A percentile compares a stretch with the other conserved stretches of the same genome.
phyloP scores from a whole-genome alignment of 176 grass and related monocot genomes.

The Musa troglodytarum region DNA sequence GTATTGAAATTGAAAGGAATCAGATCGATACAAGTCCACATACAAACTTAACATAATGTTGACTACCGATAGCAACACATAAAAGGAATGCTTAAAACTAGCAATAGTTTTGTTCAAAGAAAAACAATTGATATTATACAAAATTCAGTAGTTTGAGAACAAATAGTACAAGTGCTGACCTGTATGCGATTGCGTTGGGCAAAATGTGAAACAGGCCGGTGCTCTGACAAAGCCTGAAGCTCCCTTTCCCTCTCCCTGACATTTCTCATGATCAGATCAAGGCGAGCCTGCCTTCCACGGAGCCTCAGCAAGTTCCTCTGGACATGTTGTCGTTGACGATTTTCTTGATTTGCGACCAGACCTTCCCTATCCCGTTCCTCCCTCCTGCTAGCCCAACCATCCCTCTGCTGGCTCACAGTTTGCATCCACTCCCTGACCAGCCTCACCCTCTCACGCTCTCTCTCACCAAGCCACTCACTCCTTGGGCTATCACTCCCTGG shows the following conservation, averaged over 20 bases:
- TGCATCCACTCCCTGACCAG: conserved; percentile 91
- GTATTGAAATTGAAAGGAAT: too few species aligned
- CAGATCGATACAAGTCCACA: too few species aligned
- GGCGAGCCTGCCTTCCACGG: conserved; percentile 15
- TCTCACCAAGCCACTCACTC: conserved; percentile 72
- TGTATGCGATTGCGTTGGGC: conserved; percentile 66
- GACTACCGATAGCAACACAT: not conserved
- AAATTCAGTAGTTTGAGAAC: not conserved
- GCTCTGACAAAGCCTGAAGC: conserved; percentile 75
- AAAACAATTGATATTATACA: not conserved
- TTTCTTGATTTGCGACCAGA: not conserved
- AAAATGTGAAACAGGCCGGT: conserved; percentile 57
- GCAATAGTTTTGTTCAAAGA: too few species aligned
- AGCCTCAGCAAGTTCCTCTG: conserved; percentile 8
- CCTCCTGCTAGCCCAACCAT: conserved; percentile 18
- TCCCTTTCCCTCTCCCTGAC: conserved; percentile 61
- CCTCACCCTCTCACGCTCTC: conserved; percentile 77
- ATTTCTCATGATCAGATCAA: conserved; percentile 35
- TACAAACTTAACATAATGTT: not conserved
- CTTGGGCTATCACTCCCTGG: conserved; percentile 9
- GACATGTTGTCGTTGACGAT: not conserved
- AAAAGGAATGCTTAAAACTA: too few species aligned
- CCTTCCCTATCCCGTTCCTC: conserved; percentile 27
- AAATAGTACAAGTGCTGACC: conserved; percentile 26
- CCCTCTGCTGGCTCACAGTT: conserved; percentile 68